Evolutionary conservation across 495 filamentous ascomycete species (phyloP), one percentile per base, ranked within the genome.

Genomic region (Parmelia sp.): DNA sequence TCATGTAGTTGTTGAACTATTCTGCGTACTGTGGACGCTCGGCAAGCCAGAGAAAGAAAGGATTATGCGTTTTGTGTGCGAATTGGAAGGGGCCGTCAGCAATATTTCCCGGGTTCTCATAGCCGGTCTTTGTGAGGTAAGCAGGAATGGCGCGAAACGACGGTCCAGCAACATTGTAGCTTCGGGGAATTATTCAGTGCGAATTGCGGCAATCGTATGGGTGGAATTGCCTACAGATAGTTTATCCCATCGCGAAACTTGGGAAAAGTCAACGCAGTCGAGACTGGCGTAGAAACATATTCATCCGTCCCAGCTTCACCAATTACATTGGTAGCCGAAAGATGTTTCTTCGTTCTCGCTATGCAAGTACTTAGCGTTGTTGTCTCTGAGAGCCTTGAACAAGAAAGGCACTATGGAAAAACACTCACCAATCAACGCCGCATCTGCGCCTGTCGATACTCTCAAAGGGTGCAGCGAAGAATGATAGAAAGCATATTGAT

Each of bases 301-400:
- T n/a, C n/a, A 62, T 81, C 69, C 1, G 55, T 31, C 4, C 68
- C 73, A 14, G 63, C 71, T 64, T 80, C 72, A 25, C 44, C 35
- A 14, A 81, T 62, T 49, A 76, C 64, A 17, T 71, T 71, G 71
- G 75, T 77, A 47, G 75, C 71, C 7, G 73, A 74, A 6, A 79
- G 61, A 55, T 80, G 78, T 40, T 70, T 72, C 64, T 79, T 53
- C 27, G 49, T 53, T 11, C 49, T 25, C 17, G 49, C 49, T 53
- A 31, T 27, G 17, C 14, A 31, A 19, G 3, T n/a, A 53, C 5
- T 23, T 10, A 36, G 35, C 35, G 35, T n/a, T n/a, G n/a, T n/a
- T n/a, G n/a, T n/a, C n/a, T n/a, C n/a, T n/a, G n/a, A n/a, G n/a
- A n/a, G n/a, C n/a, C n/a, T n/a, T n/a, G n/a, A n/a, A n/a, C n/a